Conservation (phyloP, 495 filamentous ascomycete genomes). For the Penicillium steckii region DNA sequence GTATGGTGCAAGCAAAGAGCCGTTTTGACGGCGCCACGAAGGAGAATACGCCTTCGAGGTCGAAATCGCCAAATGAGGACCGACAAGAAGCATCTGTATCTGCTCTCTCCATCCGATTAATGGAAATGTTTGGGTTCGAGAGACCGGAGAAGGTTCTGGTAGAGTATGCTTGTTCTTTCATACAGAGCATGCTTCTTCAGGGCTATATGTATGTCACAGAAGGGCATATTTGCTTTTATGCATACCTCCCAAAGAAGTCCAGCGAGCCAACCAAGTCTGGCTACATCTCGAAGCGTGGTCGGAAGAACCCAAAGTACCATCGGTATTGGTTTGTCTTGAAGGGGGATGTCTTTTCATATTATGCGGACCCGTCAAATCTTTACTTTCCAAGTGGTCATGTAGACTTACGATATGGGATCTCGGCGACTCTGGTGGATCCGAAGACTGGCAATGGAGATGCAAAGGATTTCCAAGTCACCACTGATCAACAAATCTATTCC, state of each 20-base stretch:
- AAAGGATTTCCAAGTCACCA: slow-evolving; percentile 75
- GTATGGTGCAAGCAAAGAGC: slow-evolving; percentile 79
- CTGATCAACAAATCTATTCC: slow-evolving; percentile 77
- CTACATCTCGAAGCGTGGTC: slow-evolving; percentile 84
- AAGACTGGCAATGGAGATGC: slow-evolving; percentile 71
- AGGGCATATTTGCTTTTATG: slow-evolving; percentile 94
- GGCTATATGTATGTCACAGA: slow-evolving; percentile 97
- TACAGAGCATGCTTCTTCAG: slow-evolving; percentile 89
- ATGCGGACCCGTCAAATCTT: slow-evolving; percentile 73
- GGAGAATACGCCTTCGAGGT: slow-evolving; percentile 17
- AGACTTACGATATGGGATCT: slow-evolving; percentile 89
- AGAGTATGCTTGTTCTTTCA: slow-evolving; percentile 93
- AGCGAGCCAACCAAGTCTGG: slow-evolving; percentile 82
- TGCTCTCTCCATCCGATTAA: slow-evolving; percentile 67
- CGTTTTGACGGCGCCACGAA: slow-evolving; percentile 48
- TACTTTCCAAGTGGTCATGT: slow-evolving; percentile 94
- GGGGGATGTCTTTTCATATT: slow-evolving; percentile 95
- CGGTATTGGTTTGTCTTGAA: slow-evolving; percentile 97
- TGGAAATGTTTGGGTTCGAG: slow-evolving; percentile 87
- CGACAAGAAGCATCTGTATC: slow-evolving; percentile 26
- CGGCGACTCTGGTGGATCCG: slow-evolving; percentile 64
- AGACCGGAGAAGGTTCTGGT: slow-evolving; percentile 76
- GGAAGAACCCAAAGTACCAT: slow-evolving; percentile 83
- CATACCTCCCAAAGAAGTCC: slow-evolving; percentile 88
- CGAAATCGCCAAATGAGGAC: slow-evolving; percentile 19